These are phyloP conservation scores for Exsudoporus frostii DNA, from an alignment of 768 basidiomycete species.

Conservation along the genomic window DNA sequence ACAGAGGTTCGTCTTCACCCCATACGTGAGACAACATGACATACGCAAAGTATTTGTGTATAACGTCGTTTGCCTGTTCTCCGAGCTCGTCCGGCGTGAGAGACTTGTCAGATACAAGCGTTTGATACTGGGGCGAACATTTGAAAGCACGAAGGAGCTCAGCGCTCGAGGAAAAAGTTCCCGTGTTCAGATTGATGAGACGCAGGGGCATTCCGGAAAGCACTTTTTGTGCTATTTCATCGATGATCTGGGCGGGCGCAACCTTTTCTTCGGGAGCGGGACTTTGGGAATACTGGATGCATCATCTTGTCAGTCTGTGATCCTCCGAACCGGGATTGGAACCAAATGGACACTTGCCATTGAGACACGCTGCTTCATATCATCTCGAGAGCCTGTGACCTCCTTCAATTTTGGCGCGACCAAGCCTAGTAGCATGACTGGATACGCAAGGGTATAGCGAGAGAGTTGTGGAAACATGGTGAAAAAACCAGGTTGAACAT, in stretches of 20 bases:
- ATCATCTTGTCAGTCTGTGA: neutral
- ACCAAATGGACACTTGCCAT: neutral
- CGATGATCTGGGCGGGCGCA: constrained; percentile 9
- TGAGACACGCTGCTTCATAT: neutral
- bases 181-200: constrained; percentile 20
- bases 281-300: neutral
- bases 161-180: constrained; percentile 15
- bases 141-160: constrained; percentile 20
- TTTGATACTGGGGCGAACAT: constrained; percentile 8
- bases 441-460: constrained; percentile 5
- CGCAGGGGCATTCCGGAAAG: constrained; percentile 23
- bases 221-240: constrained; percentile 17
- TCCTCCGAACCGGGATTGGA: neutral
- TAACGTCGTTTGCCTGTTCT: constrained; percentile 12
- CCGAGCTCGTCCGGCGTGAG: constrained; percentile 5
- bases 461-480: constrained; percentile 4
- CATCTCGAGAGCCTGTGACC: neutral
- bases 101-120: constrained; percentile 11
- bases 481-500: neutral
- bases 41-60: constrained; percentile 24
- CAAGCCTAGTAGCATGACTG: constrained; percentile 6
- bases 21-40: constrained; percentile 30
- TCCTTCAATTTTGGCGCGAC: constrained; percentile 3
- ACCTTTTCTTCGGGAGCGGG: constrained; percentile 7
- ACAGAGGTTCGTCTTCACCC: constrained; percentile 26